A percentile compares a stretch with the other conserved stretches of the same genome.
These are phyloP conservation scores for Aphanomyces stellatus DNA, from an alignment of 352 stramenopile species.

Conservation along the genomic window DNA sequence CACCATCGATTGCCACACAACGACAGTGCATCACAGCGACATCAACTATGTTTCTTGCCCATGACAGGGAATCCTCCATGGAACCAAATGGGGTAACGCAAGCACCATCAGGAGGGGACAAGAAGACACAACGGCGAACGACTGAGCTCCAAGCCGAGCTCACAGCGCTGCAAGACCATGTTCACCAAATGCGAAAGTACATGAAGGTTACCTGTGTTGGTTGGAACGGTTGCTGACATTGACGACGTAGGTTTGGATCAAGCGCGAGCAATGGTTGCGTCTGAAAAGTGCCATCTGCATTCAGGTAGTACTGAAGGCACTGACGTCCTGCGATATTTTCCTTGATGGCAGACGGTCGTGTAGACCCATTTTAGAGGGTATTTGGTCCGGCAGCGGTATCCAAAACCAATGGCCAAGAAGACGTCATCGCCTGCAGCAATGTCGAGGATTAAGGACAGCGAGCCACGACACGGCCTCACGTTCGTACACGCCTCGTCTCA, in stretches of 20 bases:
- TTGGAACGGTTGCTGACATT: not conserved
- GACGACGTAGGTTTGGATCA: slow-evolving; percentile 45
- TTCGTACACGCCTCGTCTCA: not conserved
- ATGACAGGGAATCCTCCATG: too few species aligned
- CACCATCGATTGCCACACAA: too few species aligned
- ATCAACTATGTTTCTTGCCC: too few species aligned
- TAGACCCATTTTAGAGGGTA: not conserved
- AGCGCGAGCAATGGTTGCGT: slow-evolving; percentile 50
- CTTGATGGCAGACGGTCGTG: not conserved
- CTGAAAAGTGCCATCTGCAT: slow-evolving; percentile 36
- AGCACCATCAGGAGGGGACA: not conserved
- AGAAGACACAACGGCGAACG: not conserved
- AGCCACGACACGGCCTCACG: too few species aligned
- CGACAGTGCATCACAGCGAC: too few species aligned
- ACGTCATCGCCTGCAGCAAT: slow-evolving; percentile 10
- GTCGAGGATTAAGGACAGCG: slow-evolving; percentile 15
- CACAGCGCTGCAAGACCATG: slow-evolving; percentile 35
- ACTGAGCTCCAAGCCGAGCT: slow-evolving; percentile 19
- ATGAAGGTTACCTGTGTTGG: slow-evolving; percentile 37
- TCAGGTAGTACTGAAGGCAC: slow-evolving; percentile 29
- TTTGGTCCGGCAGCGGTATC: too few species aligned
- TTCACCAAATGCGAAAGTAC: slow-evolving; percentile 56
- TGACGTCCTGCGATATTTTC: not conserved
- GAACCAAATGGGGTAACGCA: too few species aligned
- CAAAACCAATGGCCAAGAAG: slow-evolving; percentile 5